A percentile compares a stretch with the other conserved stretches of the same genome.
Conservation (phyloP, 2,329 filamentous ascomycete genomes). For the Fusarium dimerum region DNA sequence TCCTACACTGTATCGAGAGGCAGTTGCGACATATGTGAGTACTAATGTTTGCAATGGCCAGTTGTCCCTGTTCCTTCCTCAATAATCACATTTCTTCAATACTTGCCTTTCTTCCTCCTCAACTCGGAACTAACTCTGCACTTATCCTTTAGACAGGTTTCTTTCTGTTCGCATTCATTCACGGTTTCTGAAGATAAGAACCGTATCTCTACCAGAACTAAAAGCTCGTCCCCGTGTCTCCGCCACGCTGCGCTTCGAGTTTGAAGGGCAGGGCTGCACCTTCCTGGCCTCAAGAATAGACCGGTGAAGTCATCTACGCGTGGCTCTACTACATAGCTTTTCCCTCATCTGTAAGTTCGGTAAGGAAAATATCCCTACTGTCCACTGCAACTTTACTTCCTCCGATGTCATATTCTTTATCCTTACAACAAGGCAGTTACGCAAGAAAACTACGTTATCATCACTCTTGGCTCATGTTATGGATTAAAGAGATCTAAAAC, state of each 20-base stretch:
- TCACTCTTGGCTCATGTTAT: no score
- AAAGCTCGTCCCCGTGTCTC: not conserved
- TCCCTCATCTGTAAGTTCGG: not conserved
- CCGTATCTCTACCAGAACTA: not conserved
- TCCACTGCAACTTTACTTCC: not conserved
- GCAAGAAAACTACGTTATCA: not conserved
- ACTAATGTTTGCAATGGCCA: no score
- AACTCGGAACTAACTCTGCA: no score
- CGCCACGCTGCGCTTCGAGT: not conserved
- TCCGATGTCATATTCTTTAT: not conserved
- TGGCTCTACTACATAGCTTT: not conserved
- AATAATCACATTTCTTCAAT: no score
- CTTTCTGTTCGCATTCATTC: no score
- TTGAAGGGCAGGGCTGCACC: conserved; percentile 1
- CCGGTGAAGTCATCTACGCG: not conserved
- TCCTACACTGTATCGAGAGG: no score
- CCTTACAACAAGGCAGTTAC: not conserved
- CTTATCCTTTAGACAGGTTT: no score
- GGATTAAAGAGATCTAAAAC: not conserved
- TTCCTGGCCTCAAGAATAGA: conserved; percentile 1
- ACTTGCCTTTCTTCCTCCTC: no score
- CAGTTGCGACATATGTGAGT: no score
- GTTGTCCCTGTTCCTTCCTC: no score
- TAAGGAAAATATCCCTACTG: not conserved
- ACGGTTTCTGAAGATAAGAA: no score